phyloP scores from a whole-genome alignment of 768 basidiomycete genomes.

The Tricholoma furcatifolium region DNA sequence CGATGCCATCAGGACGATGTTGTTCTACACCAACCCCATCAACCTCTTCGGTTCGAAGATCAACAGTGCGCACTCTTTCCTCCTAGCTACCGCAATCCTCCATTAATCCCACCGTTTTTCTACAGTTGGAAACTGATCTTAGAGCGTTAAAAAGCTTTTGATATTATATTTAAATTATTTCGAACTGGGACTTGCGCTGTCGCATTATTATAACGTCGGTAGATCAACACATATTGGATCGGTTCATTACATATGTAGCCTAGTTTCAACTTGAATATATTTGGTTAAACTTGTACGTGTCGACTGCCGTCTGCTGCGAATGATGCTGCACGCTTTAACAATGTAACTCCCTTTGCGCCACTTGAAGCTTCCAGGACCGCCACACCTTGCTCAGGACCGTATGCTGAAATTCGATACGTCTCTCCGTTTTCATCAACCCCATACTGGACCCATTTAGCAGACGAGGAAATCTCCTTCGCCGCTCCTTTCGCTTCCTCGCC shows the following conservation, averaged over 20 bases:
- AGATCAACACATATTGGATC: too few relatives aligned
- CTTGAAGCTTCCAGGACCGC: background rate
- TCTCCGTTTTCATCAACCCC: slow-evolving; percentile 1
- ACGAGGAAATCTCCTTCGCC: background rate
- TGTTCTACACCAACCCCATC: slow-evolving; percentile 19
- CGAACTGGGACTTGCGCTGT: too few relatives aligned
- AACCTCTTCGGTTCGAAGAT: slow-evolving; percentile 18
- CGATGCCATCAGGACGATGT: slow-evolving; percentile 11
- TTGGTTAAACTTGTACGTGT: background rate
- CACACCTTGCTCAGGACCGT: background rate
- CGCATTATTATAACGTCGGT: too few relatives aligned
- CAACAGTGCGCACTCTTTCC: slow-evolving; percentile 6
- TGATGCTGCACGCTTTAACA: background rate
- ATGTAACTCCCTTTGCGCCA: background rate
- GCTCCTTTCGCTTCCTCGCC: background rate
- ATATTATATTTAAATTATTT: too few relatives aligned
- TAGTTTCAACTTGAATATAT: background rate
- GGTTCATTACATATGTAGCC: too few relatives aligned
- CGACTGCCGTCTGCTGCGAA: background rate
- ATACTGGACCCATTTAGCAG: background rate
- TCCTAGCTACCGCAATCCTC: background rate
- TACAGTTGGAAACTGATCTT: background rate
- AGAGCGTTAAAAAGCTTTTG: too few relatives aligned
- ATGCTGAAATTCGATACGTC: slow-evolving; percentile 2
- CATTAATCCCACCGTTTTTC: background rate